A percentile compares a stretch with the other conserved stretches of the same genome.
Evolutionary conservation across 495 filamentous ascomycete genomes (phyloP).

Genomic region (Hypoxylon trugodes): DNA sequence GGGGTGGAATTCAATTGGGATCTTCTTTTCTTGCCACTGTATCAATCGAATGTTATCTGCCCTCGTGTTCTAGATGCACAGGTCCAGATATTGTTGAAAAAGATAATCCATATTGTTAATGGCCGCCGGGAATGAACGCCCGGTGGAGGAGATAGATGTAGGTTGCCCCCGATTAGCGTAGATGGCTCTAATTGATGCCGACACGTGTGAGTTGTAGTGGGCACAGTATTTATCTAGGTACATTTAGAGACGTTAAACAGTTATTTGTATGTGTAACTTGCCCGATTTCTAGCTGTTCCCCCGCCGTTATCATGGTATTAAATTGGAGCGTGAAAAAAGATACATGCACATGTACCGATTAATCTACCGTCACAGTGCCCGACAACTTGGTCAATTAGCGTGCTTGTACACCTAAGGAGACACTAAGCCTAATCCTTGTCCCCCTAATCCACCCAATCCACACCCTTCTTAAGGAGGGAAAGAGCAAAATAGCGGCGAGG

Average conservation of each 20-base stretch:
- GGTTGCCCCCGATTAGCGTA: conserved; percentile 18
- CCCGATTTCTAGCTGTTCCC: too few relatives aligned
- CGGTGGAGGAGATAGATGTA: conserved; percentile 5
- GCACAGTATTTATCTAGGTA: too few relatives aligned
- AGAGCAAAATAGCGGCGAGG: conserved; percentile 9
- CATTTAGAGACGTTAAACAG: too few relatives aligned
- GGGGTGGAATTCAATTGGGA: conserved; percentile 25
- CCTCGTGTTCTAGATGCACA: conserved; percentile 7
- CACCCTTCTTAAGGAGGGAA: neutral
- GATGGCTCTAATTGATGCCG: conserved; percentile 12
- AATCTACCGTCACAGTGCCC: too few relatives aligned
- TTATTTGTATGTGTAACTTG: too few relatives aligned
- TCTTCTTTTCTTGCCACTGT: conserved; percentile 27
- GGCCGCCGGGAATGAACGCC: conserved; percentile 11
- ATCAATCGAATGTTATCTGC: conserved; percentile 8
- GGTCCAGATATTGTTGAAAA: neutral
- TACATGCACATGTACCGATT: too few relatives aligned
- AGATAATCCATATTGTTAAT: neutral
- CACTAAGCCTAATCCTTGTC: too few relatives aligned
- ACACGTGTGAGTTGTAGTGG: too few relatives aligned
- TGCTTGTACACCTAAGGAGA: conserved; percentile 2
- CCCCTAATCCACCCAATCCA: too few relatives aligned
- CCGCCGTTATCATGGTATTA: too few relatives aligned
- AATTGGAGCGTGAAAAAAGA: too few relatives aligned
- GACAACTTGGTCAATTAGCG: too few relatives aligned